Percentiles rank a stretch among this genome's conserved stretches.
phyloP scores from a whole-genome alignment of 306 rosid species.

The Cucurbita moschata region DNA sequence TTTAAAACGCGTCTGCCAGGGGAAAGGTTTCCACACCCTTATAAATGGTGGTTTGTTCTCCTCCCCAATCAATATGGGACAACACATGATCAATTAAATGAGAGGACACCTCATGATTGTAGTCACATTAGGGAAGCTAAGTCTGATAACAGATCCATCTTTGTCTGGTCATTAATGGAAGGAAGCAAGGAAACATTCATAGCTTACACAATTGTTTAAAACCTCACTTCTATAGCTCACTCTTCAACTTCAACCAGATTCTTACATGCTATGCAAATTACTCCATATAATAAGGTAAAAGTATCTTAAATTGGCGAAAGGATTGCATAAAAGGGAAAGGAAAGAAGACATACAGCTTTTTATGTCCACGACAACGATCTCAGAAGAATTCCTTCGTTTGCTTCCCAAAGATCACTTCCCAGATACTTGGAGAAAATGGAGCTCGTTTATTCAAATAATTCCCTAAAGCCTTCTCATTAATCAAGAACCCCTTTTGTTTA shows the following conservation, averaged over 20 bases:
- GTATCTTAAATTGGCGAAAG: background rate
- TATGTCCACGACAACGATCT: slow-evolving; percentile 5
- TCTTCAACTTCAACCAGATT: slow-evolving; percentile 2
- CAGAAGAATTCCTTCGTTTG: slow-evolving; percentile 33
- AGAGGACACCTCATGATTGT: background rate
- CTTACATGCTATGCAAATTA: background rate
- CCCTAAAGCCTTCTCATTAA: slow-evolving; percentile 59
- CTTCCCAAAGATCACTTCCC: slow-evolving; percentile 77
- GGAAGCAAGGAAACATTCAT: background rate
- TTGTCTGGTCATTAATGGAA: background rate
- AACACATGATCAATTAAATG: background rate
- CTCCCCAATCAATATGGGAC: too few relatives aligned
- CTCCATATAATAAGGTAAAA: background rate
- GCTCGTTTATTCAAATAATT: slow-evolving; percentile 58
- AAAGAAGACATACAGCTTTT: slow-evolving; percentile 6
- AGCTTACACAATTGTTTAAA: background rate
- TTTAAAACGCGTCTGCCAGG: too few relatives aligned
- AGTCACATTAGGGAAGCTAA: background rate
- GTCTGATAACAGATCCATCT: background rate
- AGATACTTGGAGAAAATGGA: slow-evolving; percentile 34
- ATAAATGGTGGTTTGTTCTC: too few relatives aligned
- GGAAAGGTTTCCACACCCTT: too few relatives aligned
- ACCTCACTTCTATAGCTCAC: background rate
- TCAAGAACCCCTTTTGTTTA: slow-evolving; percentile 45
- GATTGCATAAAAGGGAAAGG: background rate